phyloP scores from a whole-genome alignment of 257 asterid species.

The Capsicum chinense region DNA sequence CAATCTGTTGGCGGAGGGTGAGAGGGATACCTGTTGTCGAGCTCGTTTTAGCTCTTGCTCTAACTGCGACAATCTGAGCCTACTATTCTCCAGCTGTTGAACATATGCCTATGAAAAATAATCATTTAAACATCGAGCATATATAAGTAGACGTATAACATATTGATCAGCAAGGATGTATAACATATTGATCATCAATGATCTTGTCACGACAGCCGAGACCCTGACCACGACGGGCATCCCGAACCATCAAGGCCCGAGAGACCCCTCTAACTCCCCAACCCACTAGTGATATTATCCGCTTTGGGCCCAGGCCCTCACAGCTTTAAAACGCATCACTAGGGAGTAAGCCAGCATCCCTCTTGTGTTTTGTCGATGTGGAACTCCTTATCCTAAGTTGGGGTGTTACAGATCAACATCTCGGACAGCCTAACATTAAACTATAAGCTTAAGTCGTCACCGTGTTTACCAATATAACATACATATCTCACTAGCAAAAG shows the following conservation, averaged over 20 bases:
- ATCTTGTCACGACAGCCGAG: no score
- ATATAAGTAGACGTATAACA: not conserved
- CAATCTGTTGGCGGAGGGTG: no score
- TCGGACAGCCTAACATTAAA: not conserved
- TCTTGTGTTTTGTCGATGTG: no score
- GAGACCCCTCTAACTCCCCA: no score
- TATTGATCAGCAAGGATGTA: not conserved
- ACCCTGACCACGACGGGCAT: no score
- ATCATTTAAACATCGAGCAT: slow-evolving; percentile 30
- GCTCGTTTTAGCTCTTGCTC: slow-evolving; percentile 85
- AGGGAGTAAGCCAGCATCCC: no score
- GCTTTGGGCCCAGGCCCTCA: no score
- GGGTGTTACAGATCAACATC: not conserved
- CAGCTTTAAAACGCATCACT: no score
- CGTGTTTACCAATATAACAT: not conserved
- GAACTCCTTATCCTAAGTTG: no score
- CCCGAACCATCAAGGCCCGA: no score
- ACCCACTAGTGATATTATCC: no score
- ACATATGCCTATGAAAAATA: slow-evolving; percentile 71
- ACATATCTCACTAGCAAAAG: not conserved
- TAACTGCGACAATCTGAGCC: slow-evolving; percentile 70
- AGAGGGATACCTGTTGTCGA: slow-evolving; percentile 73
- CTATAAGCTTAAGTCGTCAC: not conserved
- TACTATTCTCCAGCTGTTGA: slow-evolving; percentile 88
- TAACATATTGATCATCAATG: no score